Evolutionary conservation across 2,329 filamentous ascomycete species (phyloP), one percentile per base, ranked within the genome.

Genomic region (Cladosporium sp.): DNA sequence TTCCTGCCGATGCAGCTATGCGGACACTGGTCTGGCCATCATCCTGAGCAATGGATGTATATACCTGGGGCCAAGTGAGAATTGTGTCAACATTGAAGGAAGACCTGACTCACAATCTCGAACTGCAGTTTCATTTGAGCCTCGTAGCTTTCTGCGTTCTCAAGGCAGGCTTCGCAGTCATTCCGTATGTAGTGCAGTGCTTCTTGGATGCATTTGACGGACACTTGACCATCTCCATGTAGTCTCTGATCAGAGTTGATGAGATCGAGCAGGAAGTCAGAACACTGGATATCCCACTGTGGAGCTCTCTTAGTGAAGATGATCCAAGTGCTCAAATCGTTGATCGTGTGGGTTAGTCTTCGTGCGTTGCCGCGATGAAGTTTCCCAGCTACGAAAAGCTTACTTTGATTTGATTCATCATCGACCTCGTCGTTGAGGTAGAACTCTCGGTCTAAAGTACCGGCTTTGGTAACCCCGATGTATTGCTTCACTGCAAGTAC

Each of bases 1-100:
- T 59, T n/a, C 74, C 71, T 0, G 77, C 71, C 0, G 74, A 73
- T 9, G 66, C 67, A 0, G 73, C 73, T 8, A 80, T 40, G 20
- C 55, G 24, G 8, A 58, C 61, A 44, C 50, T 60, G 7, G 60
- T 63, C 32, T 60, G 61, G 2, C 60, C 57, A 24, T 61, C 61
- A n/a, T 63, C 60, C 37, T 63, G 60, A 12, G 60, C 60, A 19
- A 60, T 58, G 8, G 60, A 49, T n/a, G 61, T 61, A 52, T 63
- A 63, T 9, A 61, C 24, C 59, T 61, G 28, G 8, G 8, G 28
- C 28, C 9, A 10, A 32, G 12, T 32, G 8, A 32, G 28, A 3
- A 32, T 10, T 7, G 12, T 10, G 2, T 53, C 17, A 56, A 3
- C 48, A 55, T 9, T 32, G 4, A 4, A 10, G 12, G 8, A 9